phyloP scores from a whole-genome alignment of 2,329 filamentous ascomycete species.

The Didymellaceae sp. region DNA sequence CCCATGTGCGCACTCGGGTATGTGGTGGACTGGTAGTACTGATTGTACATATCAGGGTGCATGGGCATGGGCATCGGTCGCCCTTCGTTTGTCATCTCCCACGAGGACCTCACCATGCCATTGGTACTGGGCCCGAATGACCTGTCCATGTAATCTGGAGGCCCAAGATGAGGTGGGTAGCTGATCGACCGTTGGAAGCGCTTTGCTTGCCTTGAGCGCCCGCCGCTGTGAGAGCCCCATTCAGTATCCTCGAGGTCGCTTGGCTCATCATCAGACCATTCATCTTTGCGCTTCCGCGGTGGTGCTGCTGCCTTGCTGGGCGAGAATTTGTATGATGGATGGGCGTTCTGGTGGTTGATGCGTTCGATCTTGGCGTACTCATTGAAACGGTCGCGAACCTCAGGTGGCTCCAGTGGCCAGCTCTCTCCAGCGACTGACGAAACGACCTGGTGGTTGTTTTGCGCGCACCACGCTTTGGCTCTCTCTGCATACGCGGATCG shows the following conservation, averaged over 20 bases:
- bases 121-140: conserved; percentile 36
- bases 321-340: conserved; percentile 93
- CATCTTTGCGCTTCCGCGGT: conserved; percentile 57
- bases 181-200: conserved; percentile 35
- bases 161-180: conserved; percentile 34
- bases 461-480: conserved; percentile 78
- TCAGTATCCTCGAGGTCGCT: conserved; percentile 53
- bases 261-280: conserved; percentile 46
- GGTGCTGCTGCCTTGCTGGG: conserved; percentile 70
- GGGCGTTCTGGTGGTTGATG: conserved; percentile 81
- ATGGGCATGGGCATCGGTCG: conserved; percentile 54
- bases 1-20: conserved; percentile 48
- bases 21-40: conserved; percentile 60
- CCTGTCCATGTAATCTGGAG: conserved; percentile 35
- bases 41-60: conserved; percentile 52
- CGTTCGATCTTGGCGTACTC: conserved; percentile 80
- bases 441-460: conserved; percentile 93
- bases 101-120: conserved; percentile 56
- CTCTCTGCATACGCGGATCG: conserved; percentile 89
- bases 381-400: conserved; percentile 77
- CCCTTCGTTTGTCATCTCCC: conserved; percentile 60
- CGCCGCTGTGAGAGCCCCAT: conserved; percentile 43
- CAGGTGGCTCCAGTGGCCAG: conserved; percentile 81
- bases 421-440: conserved; percentile 85
- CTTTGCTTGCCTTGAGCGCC: conserved; percentile 31